Base-by-base conservation (phyloP, 1,284 basidiomycete species). In the Microbotryum lychnidis-dioicae region DNA sequence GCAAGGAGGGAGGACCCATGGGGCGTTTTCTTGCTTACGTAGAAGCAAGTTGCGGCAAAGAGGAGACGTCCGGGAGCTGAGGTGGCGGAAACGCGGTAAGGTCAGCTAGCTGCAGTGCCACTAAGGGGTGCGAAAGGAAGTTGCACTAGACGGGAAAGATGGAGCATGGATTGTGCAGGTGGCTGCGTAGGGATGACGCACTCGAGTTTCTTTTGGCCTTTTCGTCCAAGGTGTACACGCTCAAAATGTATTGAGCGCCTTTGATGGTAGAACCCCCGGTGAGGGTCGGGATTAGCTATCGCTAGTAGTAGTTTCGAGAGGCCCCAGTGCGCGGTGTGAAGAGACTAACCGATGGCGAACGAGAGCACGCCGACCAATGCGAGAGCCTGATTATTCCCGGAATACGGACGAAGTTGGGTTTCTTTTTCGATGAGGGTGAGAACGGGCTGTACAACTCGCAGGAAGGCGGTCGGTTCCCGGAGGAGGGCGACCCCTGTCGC, bases 201-300 rank as follows among this genome's bases (percentile, higher is more conserved):
- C 65, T 50, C 6, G 21, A 9, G 54, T 67, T 67, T n/a, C 60
- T 50, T 49, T 64, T 62, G 37, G 52, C 33, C 44, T 64, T 64
- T 21, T 60, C 57, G 54, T 67, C 65, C 6, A 52, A n/a, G 9
- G 65, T 67, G 48, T 67, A 67, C 14, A 57, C 53, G 1, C 37
- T 42, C 12, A 42, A 6, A 18, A 42, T 12, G 16, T 42, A 42
- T 42, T 18, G 14, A 14, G 37, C 14, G 37, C 37, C 37, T 42
- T 12, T 16, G 37, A 42, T 18, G 37, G 37, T 42, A 10, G 29
- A 31, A 42, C 10, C 1, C 37, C 37, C 12, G 5, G 12, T 42
- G 37, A 42, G 37, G 5, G 52, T 4, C 62, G 50, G 44, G 7
- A 59, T 1, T 20, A 46, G 56, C 54, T 55, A n/a, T 44, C 14